Evolutionary conservation across 2,329 filamentous ascomycete species (phyloP), one percentile per base, ranked within the genome.

Genomic region (Colletotrichum eleusines): DNA sequence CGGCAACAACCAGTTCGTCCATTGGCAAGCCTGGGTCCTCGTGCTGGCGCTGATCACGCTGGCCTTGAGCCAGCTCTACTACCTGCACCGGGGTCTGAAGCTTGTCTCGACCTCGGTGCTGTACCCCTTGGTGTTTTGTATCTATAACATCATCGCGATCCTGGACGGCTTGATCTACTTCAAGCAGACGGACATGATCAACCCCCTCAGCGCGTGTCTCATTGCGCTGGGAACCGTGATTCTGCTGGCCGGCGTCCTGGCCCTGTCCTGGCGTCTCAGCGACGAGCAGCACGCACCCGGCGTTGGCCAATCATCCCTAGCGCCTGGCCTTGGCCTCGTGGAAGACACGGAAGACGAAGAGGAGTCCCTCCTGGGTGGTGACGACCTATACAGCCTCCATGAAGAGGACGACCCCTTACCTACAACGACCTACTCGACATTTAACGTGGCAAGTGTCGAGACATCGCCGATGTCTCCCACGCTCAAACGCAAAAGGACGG

Each of bases 101-200:
- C 87, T 99, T 63, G 94, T 97, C 80, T 98, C 95, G 65, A 98
- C 96, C 28, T 97, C 94, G 76, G 92, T 98, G 72, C 87, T 99
- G 75, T 99, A 99, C 81, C 96, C 96, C 6, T 91, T 98, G 76
- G 95, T 98, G 48, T 99, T 99, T 82, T 99, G 96, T 86, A 90
- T 98, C 74, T 99, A 98, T 87, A 99, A 99, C 85, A 97, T 99
- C 77, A 95, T 98, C 77, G 96, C 96, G 74, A 99, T 99, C 75
- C 85, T 98, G 75, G 96, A 99, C 81, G 96, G 96, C 40, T 87
- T 99, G 75, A 97, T 99, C 76, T 99, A 98, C 82, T 99, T 98
- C 83, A 88, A 92, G 76, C 96, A 99, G 81, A 92, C 92, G 63
- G 91, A 94, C 74, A 87, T 93, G 66, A 89, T 99, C 73, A 90